Conservation (phyloP, 192 early-diverging fungal species). For the Coemansia reversa region DNA sequence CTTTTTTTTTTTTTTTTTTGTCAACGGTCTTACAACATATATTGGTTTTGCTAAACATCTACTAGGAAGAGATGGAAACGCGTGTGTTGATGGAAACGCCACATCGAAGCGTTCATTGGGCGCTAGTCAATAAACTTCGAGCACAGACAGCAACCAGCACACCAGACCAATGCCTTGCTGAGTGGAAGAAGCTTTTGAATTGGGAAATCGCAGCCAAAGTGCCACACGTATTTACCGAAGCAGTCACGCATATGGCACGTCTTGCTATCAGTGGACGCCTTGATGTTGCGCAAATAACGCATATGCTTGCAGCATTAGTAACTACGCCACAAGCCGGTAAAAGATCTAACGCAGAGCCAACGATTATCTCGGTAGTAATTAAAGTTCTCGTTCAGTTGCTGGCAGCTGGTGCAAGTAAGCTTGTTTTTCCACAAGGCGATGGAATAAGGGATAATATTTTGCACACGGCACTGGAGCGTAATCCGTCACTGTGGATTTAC, state of each 20-base stretch:
- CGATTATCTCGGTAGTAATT: constrained; percentile 7
- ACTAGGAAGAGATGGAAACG: constrained; percentile 13
- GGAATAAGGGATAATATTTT: constrained; percentile 21
- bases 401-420: constrained; percentile 16
- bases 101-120: constrained; percentile 44
- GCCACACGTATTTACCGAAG: constrained; percentile 34
- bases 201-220: constrained; percentile 19
- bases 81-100: constrained; percentile 22
- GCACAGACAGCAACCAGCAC: constrained; percentile 5
- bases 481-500: constrained; percentile 11
- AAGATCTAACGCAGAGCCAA: neutral
- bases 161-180: constrained; percentile 6
- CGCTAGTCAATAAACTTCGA: constrained; percentile 20
- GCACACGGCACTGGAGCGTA: constrained; percentile 22
- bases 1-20: neutral
- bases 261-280: constrained; percentile 20
- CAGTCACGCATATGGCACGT: neutral
- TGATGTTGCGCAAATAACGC: constrained; percentile 12
- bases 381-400: constrained; percentile 17
- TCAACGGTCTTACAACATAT: neutral
- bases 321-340: constrained; percentile 8
- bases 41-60: neutral
- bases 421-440: constrained; percentile 1
- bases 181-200: constrained; percentile 28
- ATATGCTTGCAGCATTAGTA: constrained; percentile 17